These are phyloP conservation scores for Eimeria brunetti DNA, from an alignment of 169 alveolate genomes.

Conservation along the genomic window DNA sequence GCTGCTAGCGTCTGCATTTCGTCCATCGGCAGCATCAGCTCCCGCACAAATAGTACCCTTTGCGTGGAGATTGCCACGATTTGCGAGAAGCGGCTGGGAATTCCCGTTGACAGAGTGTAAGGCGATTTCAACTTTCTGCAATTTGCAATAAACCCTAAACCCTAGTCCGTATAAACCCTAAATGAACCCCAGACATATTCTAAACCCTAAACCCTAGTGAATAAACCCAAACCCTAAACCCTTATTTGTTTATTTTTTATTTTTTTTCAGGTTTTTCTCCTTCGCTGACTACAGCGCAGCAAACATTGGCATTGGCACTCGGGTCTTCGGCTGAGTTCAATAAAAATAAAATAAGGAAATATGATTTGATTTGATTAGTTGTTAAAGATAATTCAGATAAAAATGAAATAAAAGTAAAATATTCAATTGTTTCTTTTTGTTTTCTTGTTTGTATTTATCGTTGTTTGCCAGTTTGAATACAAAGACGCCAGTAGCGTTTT, in stretches of 20 bases:
- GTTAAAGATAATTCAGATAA: not conserved
- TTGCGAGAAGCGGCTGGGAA: slow-evolving; percentile 28
- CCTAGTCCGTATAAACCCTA: not conserved
- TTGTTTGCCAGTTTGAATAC: not conserved
- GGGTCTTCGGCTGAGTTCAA: not conserved
- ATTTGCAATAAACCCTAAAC: not conserved
- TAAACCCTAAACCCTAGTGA: too few relatives aligned
- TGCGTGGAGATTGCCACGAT: not conserved
- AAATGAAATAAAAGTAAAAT: too few relatives aligned
- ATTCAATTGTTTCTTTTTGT: not conserved
- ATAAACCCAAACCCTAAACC: not conserved
- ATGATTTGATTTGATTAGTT: not conserved
- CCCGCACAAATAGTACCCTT: not conserved
- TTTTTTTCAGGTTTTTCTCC: slow-evolving; percentile 20
- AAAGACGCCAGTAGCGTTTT: too few relatives aligned
- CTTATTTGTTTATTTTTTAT: not conserved
- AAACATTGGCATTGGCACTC: slow-evolving; percentile 54
- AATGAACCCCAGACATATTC: not conserved
- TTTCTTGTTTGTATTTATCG: not conserved
- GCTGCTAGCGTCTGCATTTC: slow-evolving; percentile 20
- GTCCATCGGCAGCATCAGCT: slow-evolving; percentile 37
- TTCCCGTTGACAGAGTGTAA: too few relatives aligned
- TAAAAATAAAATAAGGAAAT: not conserved
- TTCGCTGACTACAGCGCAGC: not conserved
- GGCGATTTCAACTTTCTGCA: not conserved